Evolutionary conservation across 768 basidiomycete genomes (phyloP).

Genomic region (Saitozyma podzolica): DNA sequence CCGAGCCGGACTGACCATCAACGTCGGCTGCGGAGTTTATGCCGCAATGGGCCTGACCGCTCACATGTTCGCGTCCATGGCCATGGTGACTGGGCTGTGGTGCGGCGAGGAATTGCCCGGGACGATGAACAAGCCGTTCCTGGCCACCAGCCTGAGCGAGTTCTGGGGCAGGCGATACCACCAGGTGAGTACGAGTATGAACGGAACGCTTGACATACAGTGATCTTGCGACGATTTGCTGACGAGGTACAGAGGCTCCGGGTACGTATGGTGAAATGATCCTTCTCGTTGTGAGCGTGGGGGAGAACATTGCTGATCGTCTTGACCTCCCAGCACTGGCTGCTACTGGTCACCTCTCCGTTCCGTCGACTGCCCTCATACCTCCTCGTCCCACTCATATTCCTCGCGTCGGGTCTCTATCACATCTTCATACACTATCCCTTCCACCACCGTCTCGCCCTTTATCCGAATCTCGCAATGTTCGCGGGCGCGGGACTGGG

Average conservation of each 20-base stretch:
- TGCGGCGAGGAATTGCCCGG: slow-evolving; percentile 15
- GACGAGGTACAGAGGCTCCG: slow-evolving; percentile 1
- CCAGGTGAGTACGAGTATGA: not conserved
- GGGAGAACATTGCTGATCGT: not conserved
- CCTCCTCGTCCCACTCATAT: slow-evolving; percentile 11
- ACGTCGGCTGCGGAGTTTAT: not conserved
- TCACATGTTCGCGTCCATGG: slow-evolving; percentile 7
- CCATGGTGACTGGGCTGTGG: slow-evolving; percentile 12
- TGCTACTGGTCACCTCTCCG: slow-evolving; percentile 3
- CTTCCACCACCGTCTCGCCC: slow-evolving; percentile 3
- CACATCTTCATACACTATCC: slow-evolving; percentile 15
- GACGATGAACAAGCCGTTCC: slow-evolving; percentile 8
- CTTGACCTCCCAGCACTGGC: slow-evolving; percentile 5
- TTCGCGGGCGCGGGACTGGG: slow-evolving; percentile 7
- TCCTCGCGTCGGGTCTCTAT: slow-evolving; percentile 14
- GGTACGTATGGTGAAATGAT: not conserved
- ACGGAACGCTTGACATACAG: no score
- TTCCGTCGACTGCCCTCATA: slow-evolving; percentile 3
- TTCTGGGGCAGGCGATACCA: slow-evolving; percentile 17
- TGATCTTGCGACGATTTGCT: not conserved
- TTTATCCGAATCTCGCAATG: slow-evolving; percentile 3
- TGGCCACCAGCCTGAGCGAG: slow-evolving; percentile 15
- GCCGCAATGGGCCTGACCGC: slow-evolving; percentile 2
- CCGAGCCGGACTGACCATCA: not conserved
- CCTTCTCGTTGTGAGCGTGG: not conserved